Evolutionary conservation across 2,329 filamentous ascomycete genomes (phyloP), one percentile per base, ranked within the genome.

Genomic region (Fusarium anthophilum): DNA sequence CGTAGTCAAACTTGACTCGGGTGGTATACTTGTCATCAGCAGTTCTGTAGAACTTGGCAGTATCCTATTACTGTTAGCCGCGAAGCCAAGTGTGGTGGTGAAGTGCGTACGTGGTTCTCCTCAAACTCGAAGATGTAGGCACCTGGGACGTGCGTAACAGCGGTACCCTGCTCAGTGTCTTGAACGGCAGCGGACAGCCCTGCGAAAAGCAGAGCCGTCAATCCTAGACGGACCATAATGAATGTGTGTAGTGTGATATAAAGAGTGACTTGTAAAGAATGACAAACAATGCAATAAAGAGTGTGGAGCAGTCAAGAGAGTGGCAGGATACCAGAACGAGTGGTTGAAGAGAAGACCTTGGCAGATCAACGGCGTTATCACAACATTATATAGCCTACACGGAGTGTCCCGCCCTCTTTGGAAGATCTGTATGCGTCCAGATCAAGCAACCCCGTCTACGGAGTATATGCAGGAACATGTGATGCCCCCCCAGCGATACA

Each of bases 101-200:
- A 18, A 32, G 4, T 18, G 11, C 82, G 76, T 81, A 88, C 87
- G 72, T 86, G 80, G 11, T 82, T 82, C 37, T 87, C 84, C 45
- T 88, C 84, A 54, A 89, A 86, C 74, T 89, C 87, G 63, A 89
- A 83, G 67, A 89, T 86, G 79, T 85, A 89, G 37, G 84, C 84
- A 38, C 87, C 86, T 5, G 84, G 81, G 62, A 73, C 74, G 38
- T 72, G 59, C 32, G 59, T 55, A 5, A 48, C 45, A 41, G 53
- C 59, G 17, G 68, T 70, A 30, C 63, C 63, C 41, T 66, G 63
- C 44, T 66, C 63, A n/a, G 44, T 53, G 20, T 71, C 61, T 11
- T 61, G 55, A 20, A 43, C 61, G 37, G 57, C 69, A 45, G 39
- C 30, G 17, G 69, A 72, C 58, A 72, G 20, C 37, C 69, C 69